Conservation (phyloP, 495 filamentous ascomycete genomes). For the Trichoderma orchidacearum region DNA sequence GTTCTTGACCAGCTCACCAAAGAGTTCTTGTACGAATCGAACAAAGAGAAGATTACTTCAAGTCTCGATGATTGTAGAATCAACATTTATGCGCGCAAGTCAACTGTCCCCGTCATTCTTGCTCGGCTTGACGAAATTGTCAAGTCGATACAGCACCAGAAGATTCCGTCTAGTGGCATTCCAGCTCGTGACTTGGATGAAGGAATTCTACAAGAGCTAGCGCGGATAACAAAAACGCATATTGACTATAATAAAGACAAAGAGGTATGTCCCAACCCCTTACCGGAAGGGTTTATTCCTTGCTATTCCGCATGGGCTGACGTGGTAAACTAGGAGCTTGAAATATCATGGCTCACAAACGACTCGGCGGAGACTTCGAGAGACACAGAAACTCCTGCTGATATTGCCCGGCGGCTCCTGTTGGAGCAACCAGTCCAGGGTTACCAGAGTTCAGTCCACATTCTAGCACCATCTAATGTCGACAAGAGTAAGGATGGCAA, state of each 20-base stretch:
- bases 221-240: constrained; percentile 26
- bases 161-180: not conserved
- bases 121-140: not conserved
- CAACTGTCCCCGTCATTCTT: not conserved
- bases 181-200: not conserved
- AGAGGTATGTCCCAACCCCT: constrained; percentile 5
- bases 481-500: not conserved
- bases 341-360: constrained; percentile 27
- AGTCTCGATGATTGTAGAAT: not conserved
- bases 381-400: constrained; percentile 14
- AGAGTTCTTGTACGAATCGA: not conserved
- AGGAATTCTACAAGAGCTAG: constrained; percentile 23
- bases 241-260: constrained; percentile 16
- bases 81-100: not conserved
- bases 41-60: not conserved
- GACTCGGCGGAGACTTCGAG: constrained; percentile 1
- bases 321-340: constrained; percentile 5
- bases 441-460: not conserved
- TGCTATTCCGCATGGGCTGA: no score
- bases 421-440: constrained; percentile 4
- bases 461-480: not conserved
- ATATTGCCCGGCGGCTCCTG: constrained; percentile 29
- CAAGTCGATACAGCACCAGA: not conserved
- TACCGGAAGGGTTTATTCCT: not conserved
- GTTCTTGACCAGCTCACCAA: not conserved